Percentiles rank a stretch among this genome's conserved stretches.
These are phyloP conservation scores for Neurospora tetrasperma DNA, from an alignment of 495 filamentous ascomycete species.

Conservation along the genomic window DNA sequence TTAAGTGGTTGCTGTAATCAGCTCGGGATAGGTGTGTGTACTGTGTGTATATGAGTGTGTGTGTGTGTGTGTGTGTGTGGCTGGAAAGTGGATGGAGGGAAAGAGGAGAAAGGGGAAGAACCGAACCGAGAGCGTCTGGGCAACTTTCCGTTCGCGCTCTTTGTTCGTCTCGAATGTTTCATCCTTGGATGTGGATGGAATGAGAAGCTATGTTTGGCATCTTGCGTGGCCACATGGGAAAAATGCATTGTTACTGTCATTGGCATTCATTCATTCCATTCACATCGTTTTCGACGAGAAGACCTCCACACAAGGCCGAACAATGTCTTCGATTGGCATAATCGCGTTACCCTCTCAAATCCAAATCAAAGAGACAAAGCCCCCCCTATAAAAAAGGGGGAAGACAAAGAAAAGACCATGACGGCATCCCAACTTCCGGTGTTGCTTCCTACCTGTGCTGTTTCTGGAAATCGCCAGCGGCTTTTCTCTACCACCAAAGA, in stretches of 20 bases:
- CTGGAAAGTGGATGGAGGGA: conserved; percentile 1
- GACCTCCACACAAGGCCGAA: not conserved
- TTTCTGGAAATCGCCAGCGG: not conserved
- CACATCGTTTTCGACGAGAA: not conserved
- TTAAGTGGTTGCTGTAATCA: conserved; percentile 34
- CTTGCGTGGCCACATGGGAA: not conserved
- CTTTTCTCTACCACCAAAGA: not conserved
- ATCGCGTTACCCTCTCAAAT: not conserved
- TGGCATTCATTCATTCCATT: not conserved
- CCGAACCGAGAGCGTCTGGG: not conserved
- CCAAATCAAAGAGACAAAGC: not conserved
- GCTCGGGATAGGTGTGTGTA: not conserved
- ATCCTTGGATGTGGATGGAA: not conserved
- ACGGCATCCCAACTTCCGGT: not conserved
- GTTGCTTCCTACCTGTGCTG: not conserved
- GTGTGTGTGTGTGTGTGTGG: not conserved
- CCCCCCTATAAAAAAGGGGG: too few relatives aligned
- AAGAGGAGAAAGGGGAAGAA: not conserved
- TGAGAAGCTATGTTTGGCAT: conserved; percentile 1
- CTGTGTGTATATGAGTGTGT: too few relatives aligned
- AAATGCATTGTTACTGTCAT: conserved; percentile 6
- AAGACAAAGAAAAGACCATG: not conserved
- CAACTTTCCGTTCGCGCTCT: not conserved
- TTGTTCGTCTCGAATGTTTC: not conserved
- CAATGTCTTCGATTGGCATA: not conserved